Evolutionary conservation across 805 yeast genomes (phyloP).

Genomic region (Myxozyma vanderwaltii): DNA sequence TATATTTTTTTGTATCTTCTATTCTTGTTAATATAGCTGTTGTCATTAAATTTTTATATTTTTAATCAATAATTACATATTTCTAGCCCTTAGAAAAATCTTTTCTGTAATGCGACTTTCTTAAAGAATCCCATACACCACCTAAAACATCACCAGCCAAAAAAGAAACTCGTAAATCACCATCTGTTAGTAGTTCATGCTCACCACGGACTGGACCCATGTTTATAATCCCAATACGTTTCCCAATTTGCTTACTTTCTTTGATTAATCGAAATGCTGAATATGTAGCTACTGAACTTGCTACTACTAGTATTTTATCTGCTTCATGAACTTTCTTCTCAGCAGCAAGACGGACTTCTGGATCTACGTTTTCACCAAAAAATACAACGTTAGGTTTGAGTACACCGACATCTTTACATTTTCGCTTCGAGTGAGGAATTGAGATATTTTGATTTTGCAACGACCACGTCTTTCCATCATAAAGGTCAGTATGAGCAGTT

Average conservation of each 20-base stretch:
- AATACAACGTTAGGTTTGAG: constrained; percentile 38
- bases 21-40: no score
- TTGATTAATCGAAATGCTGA: constrained; percentile 37
- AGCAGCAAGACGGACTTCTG: constrained; percentile 26
- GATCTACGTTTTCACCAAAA: constrained; percentile 38
- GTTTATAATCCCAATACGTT: constrained; percentile 34
- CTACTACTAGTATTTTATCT: constrained; percentile 35
- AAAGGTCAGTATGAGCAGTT: constrained; percentile 9
- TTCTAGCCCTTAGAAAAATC: no score
- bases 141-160: constrained; percentile 28
- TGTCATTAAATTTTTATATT: no score
- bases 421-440: constrained; percentile 18
- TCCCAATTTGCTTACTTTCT: constrained; percentile 31
- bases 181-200: constrained; percentile 29
- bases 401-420: constrained; percentile 34
- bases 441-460: constrained; percentile 6
- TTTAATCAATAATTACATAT: no score
- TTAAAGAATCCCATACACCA: constrained; percentile 8
- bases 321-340: constrained; percentile 27
- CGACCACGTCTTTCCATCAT: constrained; percentile 18
- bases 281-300: constrained; percentile 37
- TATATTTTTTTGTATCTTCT: background rate
- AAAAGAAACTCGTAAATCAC: constrained; percentile 30
- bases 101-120: background rate
- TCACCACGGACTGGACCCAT: constrained; percentile 38